phyloP scores from a whole-genome alignment of 139 green algal genomes.

The Edaphochlamys debaryana region DNA sequence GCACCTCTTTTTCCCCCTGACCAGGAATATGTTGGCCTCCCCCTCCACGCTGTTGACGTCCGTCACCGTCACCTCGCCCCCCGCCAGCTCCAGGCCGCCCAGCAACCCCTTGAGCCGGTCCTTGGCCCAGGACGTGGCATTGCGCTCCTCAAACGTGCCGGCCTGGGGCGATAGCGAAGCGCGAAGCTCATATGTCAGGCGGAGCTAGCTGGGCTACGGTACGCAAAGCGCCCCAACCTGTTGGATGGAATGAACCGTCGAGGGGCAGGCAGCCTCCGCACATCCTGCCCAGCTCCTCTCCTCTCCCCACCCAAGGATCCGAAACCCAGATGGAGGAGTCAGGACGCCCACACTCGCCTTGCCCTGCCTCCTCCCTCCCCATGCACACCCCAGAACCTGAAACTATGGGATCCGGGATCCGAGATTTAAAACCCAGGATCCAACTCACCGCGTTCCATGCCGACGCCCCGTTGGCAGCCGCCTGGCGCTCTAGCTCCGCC shows the following conservation, averaged over 20 bases:
- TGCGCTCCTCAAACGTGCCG: conserved; percentile 62
- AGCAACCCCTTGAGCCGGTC: conserved; percentile 27
- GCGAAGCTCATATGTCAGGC: neutral
- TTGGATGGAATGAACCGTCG: no score
- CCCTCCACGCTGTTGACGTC: conserved; percentile 32
- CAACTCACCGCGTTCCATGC: conserved; percentile 56
- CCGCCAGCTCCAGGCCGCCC: neutral
- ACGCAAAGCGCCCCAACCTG: neutral
- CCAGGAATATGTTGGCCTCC: conserved; percentile 47
- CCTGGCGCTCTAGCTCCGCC: conserved; percentile 39
- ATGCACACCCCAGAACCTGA: no score
- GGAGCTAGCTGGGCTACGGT: neutral
- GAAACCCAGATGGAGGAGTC: no score
- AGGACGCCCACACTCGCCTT: no score
- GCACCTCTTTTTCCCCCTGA: conserved; percentile 53
- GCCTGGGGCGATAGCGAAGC: conserved; percentile 27
- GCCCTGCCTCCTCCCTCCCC: no score
- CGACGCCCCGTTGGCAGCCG: conserved; percentile 16
- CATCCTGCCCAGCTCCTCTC: no score
- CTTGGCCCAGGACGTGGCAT: conserved; percentile 51
- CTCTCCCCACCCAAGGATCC: no score
- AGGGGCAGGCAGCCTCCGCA: no score
- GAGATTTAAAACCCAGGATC: no score
- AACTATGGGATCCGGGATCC: no score
- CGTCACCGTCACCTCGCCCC: conserved; percentile 5